Evolutionary conservation across 345 rosid genomes (phyloP).

Genomic region (Brassica carinata): DNA sequence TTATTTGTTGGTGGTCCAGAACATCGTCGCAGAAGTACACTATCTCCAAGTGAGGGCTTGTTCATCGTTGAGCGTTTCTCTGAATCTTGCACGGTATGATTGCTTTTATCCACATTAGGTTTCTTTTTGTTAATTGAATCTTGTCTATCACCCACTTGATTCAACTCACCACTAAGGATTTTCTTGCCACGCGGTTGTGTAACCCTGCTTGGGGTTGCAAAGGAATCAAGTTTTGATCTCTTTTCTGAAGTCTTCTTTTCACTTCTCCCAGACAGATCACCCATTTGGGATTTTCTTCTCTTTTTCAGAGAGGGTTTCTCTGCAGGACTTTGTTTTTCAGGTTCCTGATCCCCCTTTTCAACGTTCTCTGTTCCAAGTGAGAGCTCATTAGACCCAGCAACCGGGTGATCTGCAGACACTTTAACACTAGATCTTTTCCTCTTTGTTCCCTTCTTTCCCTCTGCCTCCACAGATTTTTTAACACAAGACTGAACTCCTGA

Average conservation of each 20-base stretch:
- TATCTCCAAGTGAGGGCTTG: constrained; percentile 33
- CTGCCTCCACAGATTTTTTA: constrained; percentile 16
- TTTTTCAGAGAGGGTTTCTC: constrained; percentile 9
- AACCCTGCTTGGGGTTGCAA: constrained; percentile 27
- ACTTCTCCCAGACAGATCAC: constrained; percentile 18
- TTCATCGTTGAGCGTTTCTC: constrained; percentile 33
- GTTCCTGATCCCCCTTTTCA: constrained; percentile 24
- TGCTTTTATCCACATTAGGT: constrained; percentile 13
- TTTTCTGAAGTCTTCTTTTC: constrained; percentile 35
- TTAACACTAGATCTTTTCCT: constrained; percentile 30
- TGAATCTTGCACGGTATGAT: constrained; percentile 13
- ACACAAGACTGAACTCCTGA: constrained; percentile 31
- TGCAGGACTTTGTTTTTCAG: constrained; percentile 6
- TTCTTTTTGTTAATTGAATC: constrained; percentile 31
- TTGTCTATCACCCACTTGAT: constrained; percentile 32
- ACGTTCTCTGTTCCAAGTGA: constrained; percentile 24
- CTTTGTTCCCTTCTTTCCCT: constrained; percentile 31
- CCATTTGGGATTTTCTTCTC: constrained; percentile 22
- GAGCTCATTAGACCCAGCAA: constrained; percentile 13
- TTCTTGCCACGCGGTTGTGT: constrained; percentile 18
- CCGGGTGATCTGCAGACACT: constrained; percentile 11
- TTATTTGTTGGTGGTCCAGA: constrained; percentile 31
- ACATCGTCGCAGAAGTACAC: constrained; percentile 43
- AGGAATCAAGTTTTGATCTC: constrained; percentile 32
- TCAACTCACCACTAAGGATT: constrained; percentile 38